A percentile compares a stretch with the other conserved stretches of the same genome.
Conservation (phyloP, 2,329 filamentous ascomycete genomes). For the Aspergillus sp. region DNA sequence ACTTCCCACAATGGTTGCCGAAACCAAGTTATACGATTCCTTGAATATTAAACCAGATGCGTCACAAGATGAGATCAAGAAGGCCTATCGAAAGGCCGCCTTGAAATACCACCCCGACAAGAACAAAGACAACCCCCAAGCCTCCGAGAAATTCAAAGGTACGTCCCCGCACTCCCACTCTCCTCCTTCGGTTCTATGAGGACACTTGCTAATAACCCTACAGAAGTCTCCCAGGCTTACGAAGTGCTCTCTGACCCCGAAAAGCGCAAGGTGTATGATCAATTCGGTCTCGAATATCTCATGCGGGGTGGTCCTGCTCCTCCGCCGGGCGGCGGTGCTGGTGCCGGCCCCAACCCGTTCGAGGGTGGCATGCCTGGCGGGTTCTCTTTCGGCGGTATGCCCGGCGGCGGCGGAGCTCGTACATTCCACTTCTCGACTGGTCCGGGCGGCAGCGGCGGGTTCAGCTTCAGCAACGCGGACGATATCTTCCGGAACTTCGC, state of each 20-base stretch:
- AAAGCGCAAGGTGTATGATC: conserved; percentile 93
- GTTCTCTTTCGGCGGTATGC: conserved; percentile 51
- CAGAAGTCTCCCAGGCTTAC: conserved; percentile 92
- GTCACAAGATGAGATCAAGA: conserved; percentile 93
- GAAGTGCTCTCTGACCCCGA: conserved; percentile 97
- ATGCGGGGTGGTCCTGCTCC: conserved; percentile 72
- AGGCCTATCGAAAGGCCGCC: conserved; percentile 78
- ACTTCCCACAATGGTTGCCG: conserved; percentile 71
- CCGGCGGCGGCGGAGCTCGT: conserved; percentile 46
- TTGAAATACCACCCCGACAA: conserved; percentile 96
- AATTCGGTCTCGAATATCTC: conserved; percentile 90
- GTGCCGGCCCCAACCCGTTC: conserved; percentile 58
- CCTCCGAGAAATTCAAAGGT: conserved; percentile 91
- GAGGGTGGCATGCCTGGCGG: conserved; percentile 56
- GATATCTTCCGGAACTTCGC: conserved; percentile 85
- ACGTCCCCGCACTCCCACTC: conserved; percentile 20
- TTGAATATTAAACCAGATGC: conserved; percentile 76
- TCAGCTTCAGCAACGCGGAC: conserved; percentile 78
- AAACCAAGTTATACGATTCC: conserved; percentile 92
- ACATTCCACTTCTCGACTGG: conserved; percentile 47
- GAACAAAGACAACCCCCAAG: conserved; percentile 85
- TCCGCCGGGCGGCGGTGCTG: conserved; percentile 57
- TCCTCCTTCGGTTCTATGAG: neutral
- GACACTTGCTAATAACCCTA: conserved; percentile 1
- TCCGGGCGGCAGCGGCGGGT: conserved; percentile 62